Conservation (phyloP, 768 basidiomycete species). For the Russula griseocarnosa region DNA sequence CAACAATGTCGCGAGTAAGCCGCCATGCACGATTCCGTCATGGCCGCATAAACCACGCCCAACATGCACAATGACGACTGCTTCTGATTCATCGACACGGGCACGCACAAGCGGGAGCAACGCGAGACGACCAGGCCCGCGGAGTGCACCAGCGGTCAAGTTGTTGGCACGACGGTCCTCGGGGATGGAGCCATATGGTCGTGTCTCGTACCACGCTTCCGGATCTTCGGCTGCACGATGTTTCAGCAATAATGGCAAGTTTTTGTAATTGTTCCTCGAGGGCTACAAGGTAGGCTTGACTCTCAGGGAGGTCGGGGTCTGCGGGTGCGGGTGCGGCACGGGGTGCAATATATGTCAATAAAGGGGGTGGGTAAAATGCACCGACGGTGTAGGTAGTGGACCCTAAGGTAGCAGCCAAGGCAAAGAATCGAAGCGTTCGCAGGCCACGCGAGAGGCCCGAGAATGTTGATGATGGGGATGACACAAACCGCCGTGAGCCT, state of each 20-base stretch:
- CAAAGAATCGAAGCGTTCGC: constrained; percentile 7
- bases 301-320: constrained; percentile 53
- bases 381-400: constrained; percentile 47
- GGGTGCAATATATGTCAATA: constrained; percentile 69
- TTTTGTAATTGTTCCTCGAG: constrained; percentile 68
- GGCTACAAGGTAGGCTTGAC: constrained; percentile 49
- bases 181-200: constrained; percentile 68
- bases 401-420: constrained; percentile 16
- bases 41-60: constrained; percentile 87
- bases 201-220: constrained; percentile 68
- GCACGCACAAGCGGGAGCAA: constrained; percentile 73
- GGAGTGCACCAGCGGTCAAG: constrained; percentile 78
- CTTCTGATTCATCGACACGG: constrained; percentile 71
- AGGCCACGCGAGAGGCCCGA: not conserved
- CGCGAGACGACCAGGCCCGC: constrained; percentile 84
- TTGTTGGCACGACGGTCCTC: constrained; percentile 76
- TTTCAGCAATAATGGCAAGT: constrained; percentile 57
- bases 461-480: constrained; percentile 8
- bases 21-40: constrained; percentile 94
- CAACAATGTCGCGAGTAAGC: constrained; percentile 81
- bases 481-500: constrained; percentile 1
- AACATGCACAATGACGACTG: constrained; percentile 68
- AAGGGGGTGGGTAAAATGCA: constrained; percentile 63
- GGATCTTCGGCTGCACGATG: constrained; percentile 49
- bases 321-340: constrained; percentile 71